A percentile compares a stretch with the other conserved stretches of the same genome.
Evolutionary conservation across 306 rosid species (phyloP).

Genomic region (Vicia faba): DNA sequence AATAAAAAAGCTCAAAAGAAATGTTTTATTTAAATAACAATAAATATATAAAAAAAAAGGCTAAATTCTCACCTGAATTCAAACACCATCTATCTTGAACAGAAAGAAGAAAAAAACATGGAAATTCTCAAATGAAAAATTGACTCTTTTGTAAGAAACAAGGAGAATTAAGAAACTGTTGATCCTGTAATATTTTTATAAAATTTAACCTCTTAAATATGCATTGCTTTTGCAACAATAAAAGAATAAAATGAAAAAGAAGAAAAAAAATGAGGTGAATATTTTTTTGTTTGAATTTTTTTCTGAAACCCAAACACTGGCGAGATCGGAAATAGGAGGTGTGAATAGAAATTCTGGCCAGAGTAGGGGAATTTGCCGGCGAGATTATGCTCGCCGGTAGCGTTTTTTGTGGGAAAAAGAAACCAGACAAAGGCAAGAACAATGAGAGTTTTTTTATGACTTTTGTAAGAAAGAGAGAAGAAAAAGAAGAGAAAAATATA

Average conservation of each 20-base stretch:
- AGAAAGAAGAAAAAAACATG: slow-evolving; percentile 4
- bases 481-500: neutral
- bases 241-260: slow-evolving; percentile 3
- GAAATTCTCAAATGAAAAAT: slow-evolving; percentile 4
- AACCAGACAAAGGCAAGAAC: slow-evolving; percentile 40
- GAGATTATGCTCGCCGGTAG: slow-evolving; percentile 63
- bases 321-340: slow-evolving; percentile 7
- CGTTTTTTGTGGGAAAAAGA: slow-evolving; percentile 40
- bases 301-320: slow-evolving; percentile 25
- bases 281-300: slow-evolving; percentile 10
- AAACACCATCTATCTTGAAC: slow-evolving; percentile 4
- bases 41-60: neutral
- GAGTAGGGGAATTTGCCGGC: slow-evolving; percentile 45
- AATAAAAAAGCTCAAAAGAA: neutral
- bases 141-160: slow-evolving; percentile 25
- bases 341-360: slow-evolving; percentile 19
- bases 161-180: slow-evolving; percentile 30
- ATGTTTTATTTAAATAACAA: neutral
- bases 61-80: slow-evolving; percentile 41
- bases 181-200: slow-evolving; percentile 34
- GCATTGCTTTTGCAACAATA: slow-evolving; percentile 42
- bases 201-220: slow-evolving; percentile 15
- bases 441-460: slow-evolving; percentile 33
- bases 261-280: slow-evolving; percentile 19
- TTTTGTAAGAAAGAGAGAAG: slow-evolving; percentile 37